phyloP scores from a whole-genome alignment of 2,329 filamentous ascomycete genomes.

The Ascocoryne sarcoides region DNA sequence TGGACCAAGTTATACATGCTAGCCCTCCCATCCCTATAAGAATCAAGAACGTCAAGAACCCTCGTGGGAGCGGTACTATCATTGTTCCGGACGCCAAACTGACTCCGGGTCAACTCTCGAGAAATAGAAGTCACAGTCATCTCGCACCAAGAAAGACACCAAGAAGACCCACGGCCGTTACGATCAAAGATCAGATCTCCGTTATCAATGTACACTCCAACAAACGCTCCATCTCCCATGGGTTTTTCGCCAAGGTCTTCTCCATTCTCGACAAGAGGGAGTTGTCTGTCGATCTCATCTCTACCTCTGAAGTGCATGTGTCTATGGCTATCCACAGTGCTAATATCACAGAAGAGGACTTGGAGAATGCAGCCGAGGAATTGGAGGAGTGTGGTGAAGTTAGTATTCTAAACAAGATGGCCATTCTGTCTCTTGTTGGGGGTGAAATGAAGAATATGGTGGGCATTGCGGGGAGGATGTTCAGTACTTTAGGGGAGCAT shows the following conservation, averaged over 20 bases:
- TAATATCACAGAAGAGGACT: constrained; percentile 50
- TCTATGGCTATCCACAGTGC: constrained; percentile 92
- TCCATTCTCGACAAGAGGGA: constrained; percentile 78
- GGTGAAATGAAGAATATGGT: constrained; percentile 97
- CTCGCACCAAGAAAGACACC: constrained; percentile 45
- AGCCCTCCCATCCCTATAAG: constrained; percentile 70
- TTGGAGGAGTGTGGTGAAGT: constrained; percentile 79
- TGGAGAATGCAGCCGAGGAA: constrained; percentile 61
- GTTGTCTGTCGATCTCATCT: constrained; percentile 92
- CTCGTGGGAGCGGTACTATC: constrained; percentile 67
- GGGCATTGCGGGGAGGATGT: constrained; percentile 89
- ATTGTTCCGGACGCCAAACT: constrained; percentile 66
- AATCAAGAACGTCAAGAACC: constrained; percentile 90
- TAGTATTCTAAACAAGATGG: constrained; percentile 84
- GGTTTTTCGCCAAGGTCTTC: constrained; percentile 92
- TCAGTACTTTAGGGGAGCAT: constrained; percentile 85
- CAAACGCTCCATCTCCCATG: constrained; percentile 90
- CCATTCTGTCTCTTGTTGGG: constrained; percentile 88
- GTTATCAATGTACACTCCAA: constrained; percentile 98
- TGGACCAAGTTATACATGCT: constrained; percentile 92
- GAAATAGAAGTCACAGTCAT: constrained; percentile 29
- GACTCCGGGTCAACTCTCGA: constrained; percentile 43
- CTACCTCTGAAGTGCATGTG: constrained; percentile 92
- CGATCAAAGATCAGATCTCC: constrained; percentile 93
- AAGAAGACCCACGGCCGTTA: constrained; percentile 79